These are phyloP conservation scores for Calonectria pauciramosa DNA, from an alignment of 2,329 filamentous ascomycete species.

Conservation along the genomic window DNA sequence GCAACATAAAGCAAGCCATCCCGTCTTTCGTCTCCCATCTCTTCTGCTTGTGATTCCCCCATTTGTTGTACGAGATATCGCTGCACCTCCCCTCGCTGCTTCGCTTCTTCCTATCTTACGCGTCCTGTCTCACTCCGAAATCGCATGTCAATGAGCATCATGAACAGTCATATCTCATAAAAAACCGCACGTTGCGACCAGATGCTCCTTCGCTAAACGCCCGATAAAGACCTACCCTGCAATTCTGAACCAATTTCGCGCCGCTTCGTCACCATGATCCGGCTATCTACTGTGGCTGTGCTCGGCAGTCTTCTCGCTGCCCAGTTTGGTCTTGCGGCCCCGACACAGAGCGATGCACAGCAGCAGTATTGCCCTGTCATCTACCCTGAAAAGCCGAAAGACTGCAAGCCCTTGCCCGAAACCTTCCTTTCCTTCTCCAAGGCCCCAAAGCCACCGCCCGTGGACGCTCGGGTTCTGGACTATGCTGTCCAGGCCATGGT, in stretches of 20 bases:
- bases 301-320: constrained; percentile 20
- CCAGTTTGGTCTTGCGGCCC: constrained; percentile 30
- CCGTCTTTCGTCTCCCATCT: neutral
- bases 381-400: constrained; percentile 31
- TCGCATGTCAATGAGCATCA: constrained; percentile 20
- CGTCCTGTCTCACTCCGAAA: constrained; percentile 15
- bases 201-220: neutral
- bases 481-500: constrained; percentile 75
- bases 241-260: neutral
- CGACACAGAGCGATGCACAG: constrained; percentile 22
- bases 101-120: constrained; percentile 2
- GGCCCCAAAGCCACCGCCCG: constrained; percentile 4
- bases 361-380: constrained; percentile 42
- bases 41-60: neutral
- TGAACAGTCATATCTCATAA: constrained; percentile 30
- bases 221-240: neutral
- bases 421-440: constrained; percentile 39
- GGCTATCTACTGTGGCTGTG: constrained; percentile 29
- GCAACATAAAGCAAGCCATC: constrained; percentile 6
- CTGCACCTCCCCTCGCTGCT: neutral
- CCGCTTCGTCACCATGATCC: constrained; percentile 27
- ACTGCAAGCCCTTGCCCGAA: constrained; percentile 39
- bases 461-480: constrained; percentile 53
- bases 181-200: constrained; percentile 21
- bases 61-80: neutral